These are phyloP conservation scores for Chenopodium album DNA, from an alignment of 148 eudicot species.

Conservation along the genomic window DNA sequence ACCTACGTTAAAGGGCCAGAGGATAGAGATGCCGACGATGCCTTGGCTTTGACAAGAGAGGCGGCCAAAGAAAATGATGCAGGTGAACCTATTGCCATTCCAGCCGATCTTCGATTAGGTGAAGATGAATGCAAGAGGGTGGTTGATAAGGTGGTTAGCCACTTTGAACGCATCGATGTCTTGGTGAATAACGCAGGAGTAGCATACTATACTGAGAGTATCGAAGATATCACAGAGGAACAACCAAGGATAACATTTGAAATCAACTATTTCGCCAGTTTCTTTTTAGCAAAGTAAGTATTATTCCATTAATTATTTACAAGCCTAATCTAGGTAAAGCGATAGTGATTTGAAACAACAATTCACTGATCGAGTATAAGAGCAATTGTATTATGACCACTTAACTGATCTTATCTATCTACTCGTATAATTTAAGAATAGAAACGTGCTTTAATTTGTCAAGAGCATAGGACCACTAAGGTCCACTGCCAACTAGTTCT, in stretches of 20 bases:
- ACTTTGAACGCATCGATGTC: slow-evolving; percentile 61
- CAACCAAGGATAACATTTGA: slow-evolving; percentile 58
- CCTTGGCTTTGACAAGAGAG: slow-evolving; percentile 38
- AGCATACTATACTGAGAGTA: slow-evolving; percentile 38
- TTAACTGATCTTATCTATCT: too few relatives aligned
- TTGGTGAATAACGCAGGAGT: slow-evolving; percentile 69
- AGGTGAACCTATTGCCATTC: slow-evolving; percentile 51
- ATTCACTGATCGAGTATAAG: too few relatives aligned
- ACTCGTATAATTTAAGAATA: too few relatives aligned
- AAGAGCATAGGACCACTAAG: too few relatives aligned
- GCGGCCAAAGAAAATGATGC: slow-evolving; percentile 36
- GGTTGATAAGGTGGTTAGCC: slow-evolving; percentile 23
- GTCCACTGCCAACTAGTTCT: too few relatives aligned
- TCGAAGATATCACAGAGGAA: slow-evolving; percentile 63
- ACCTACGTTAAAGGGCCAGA: slow-evolving; percentile 58
- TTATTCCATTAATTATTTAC: too few relatives aligned
- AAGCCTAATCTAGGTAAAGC: too few relatives aligned
- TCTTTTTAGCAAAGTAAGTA: slow-evolving; percentile 49
- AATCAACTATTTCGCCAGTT: slow-evolving; percentile 59
- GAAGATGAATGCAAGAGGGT: slow-evolving; percentile 57
- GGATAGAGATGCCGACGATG: slow-evolving; percentile 54
- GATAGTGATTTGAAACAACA: too few relatives aligned
- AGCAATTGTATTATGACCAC: too few relatives aligned
- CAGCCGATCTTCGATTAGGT: slow-evolving; percentile 55
- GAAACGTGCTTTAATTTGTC: too few relatives aligned